phyloP scores from a whole-genome alignment of 2,329 filamentous ascomycete genomes.

The Falciphora oryzae region DNA sequence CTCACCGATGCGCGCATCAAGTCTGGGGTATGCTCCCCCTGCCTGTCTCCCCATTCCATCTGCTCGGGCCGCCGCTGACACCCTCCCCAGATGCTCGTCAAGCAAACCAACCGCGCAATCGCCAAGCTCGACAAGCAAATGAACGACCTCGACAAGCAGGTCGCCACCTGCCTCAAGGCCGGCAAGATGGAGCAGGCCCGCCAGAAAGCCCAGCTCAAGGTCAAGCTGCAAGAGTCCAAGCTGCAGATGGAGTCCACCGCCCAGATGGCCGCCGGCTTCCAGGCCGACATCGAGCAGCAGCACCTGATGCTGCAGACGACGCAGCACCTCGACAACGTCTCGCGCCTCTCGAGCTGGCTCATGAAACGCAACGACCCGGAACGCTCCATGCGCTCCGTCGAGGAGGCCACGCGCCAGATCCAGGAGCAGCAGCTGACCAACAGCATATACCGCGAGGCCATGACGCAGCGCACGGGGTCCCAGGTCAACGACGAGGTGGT shows the following conservation, averaged over 20 bases:
- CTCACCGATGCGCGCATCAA: not conserved
- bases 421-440: slow-evolving; percentile 60
- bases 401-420: slow-evolving; percentile 57
- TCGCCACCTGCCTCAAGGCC: slow-evolving; percentile 36
- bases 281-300: slow-evolving; percentile 58
- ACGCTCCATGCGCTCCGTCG: slow-evolving; percentile 53
- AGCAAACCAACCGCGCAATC: slow-evolving; percentile 55
- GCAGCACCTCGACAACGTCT: slow-evolving; percentile 56
- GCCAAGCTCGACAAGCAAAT: slow-evolving; percentile 57
- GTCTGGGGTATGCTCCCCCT: not conserved
- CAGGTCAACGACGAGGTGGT: slow-evolving; percentile 77
- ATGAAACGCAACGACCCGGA: slow-evolving; percentile 56
- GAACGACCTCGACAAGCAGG: slow-evolving; percentile 56
- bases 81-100: slow-evolving; percentile 47
- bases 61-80: no score
- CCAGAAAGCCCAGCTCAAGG: not conserved
- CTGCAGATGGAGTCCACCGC: slow-evolving; percentile 57
- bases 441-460: slow-evolving; percentile 81
- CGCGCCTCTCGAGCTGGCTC: slow-evolving; percentile 51
- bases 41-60: no score
- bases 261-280: slow-evolving; percentile 56
- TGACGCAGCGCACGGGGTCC: slow-evolving; percentile 68
- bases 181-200: not conserved
- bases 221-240: not conserved
- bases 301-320: slow-evolving; percentile 62